These are phyloP conservation scores for Mucor plumbeus DNA, from an alignment of 371 early-diverging fungal genomes.

Conservation along the genomic window DNA sequence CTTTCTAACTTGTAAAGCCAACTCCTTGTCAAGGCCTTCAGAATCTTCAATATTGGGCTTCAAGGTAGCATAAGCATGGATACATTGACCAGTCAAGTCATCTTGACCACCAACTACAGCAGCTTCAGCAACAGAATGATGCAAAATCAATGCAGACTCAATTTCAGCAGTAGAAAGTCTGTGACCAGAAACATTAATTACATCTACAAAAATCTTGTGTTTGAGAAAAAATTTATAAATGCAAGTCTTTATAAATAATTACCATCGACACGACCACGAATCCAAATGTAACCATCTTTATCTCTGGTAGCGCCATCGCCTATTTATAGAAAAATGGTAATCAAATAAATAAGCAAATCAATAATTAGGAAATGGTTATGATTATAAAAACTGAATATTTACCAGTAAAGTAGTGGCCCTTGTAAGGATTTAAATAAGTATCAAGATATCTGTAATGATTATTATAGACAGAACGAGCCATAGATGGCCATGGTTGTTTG, in stretches of 20 bases:
- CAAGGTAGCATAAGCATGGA: constrained; percentile 75
- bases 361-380: background rate
- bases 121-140: constrained; percentile 90
- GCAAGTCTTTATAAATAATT: background rate
- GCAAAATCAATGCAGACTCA: constrained; percentile 85
- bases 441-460: constrained; percentile 90
- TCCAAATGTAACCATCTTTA: constrained; percentile 95
- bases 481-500: constrained; percentile 92
- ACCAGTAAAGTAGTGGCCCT: constrained; percentile 89
- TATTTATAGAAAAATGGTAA: background rate
- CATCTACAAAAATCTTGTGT: constrained; percentile 58
- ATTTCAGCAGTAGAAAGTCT: constrained; percentile 96
- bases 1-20: constrained; percentile 81
- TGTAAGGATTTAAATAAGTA: constrained; percentile 89
- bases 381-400: background rate
- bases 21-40: constrained; percentile 60
- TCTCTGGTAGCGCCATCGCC: constrained; percentile 90
- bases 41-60: constrained; percentile 63
- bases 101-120: constrained; percentile 95
- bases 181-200: constrained; percentile 98
- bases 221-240: background rate
- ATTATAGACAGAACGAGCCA: constrained; percentile 92
- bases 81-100: constrained; percentile 91
- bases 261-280: constrained; percentile 92
- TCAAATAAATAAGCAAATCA: background rate